Conservation (phyloP, 2,329 filamentous ascomycete species). For the Pestalotiopsis sp. region DNA sequence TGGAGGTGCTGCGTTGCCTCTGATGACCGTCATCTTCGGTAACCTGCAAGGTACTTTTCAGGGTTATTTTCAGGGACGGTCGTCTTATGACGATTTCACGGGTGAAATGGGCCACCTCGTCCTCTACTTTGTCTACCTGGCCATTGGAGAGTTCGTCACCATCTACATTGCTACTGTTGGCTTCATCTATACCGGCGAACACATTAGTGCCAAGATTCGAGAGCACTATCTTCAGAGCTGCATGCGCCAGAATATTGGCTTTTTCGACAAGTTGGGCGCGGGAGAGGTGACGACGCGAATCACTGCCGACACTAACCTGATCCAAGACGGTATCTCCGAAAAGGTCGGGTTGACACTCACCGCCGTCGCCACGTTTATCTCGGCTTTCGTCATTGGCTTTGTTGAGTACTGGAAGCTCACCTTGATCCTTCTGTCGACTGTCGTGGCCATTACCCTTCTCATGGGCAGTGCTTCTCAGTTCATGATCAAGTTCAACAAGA, state of each 20-base stretch:
- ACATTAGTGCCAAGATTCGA: slow-evolving; percentile 76
- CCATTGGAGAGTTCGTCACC: slow-evolving; percentile 75
- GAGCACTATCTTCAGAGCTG: slow-evolving; percentile 83
- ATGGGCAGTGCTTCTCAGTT: slow-evolving; percentile 75
- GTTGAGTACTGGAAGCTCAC: slow-evolving; percentile 92
- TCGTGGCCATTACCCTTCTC: slow-evolving; percentile 74
- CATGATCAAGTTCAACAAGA: slow-evolving; percentile 79
- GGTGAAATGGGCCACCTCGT: slow-evolving; percentile 62
- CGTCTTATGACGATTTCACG: slow-evolving; percentile 57
- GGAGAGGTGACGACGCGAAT: slow-evolving; percentile 94
- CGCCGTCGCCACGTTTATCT: slow-evolving; percentile 78
- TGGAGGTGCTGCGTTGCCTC: slow-evolving; percentile 72
- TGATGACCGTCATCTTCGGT: slow-evolving; percentile 83
- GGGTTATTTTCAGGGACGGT: slow-evolving; percentile 52
- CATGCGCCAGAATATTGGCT: slow-evolving; percentile 85
- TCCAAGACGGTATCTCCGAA: slow-evolving; percentile 92
- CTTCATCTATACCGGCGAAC: slow-evolving; percentile 86
- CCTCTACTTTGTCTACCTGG: slow-evolving; percentile 84
- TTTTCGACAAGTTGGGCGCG: slow-evolving; percentile 89
- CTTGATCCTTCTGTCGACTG: slow-evolving; percentile 79
- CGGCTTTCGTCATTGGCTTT: slow-evolving; percentile 89
- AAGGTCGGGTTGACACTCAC: slow-evolving; percentile 79
- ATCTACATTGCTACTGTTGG: slow-evolving; percentile 81
- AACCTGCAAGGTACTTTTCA: slow-evolving; percentile 73
- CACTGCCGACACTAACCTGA: slow-evolving; percentile 88